phyloP scores from a whole-genome alignment of 306 rosid genomes.

The Delonix regia region DNA sequence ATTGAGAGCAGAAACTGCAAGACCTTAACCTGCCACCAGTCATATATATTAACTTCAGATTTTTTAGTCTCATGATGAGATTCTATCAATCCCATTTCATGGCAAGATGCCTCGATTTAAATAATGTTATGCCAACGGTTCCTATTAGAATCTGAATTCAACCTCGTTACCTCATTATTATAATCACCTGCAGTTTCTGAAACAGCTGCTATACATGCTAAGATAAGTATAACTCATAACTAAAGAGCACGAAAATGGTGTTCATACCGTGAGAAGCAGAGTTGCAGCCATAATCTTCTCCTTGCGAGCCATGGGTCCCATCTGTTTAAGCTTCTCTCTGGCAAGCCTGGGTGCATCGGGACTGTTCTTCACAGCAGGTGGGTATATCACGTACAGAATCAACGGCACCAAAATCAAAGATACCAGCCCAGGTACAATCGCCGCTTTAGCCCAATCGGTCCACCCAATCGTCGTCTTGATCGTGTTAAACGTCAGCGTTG shows the following conservation, averaged over 20 bases:
- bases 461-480: slow-evolving; percentile 66
- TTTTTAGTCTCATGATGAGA: too few species aligned
- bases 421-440: slow-evolving; percentile 64
- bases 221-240: too few species aligned
- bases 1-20: too few species aligned
- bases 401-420: slow-evolving; percentile 62
- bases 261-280: slow-evolving; percentile 64
- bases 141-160: too few species aligned
- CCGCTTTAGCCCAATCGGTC: slow-evolving; percentile 72
- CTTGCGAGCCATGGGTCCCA: slow-evolving; percentile 61
- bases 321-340: slow-evolving; percentile 53
- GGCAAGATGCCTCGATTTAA: too few species aligned
- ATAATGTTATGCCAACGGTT: too few species aligned
- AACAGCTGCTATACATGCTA: too few species aligned
- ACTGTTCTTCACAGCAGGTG: slow-evolving; percentile 67
- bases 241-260: neutral
- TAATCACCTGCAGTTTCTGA: too few species aligned
- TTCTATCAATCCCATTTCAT: too few species aligned
- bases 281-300: slow-evolving; percentile 66
- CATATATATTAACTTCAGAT: too few species aligned
- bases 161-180: too few species aligned
- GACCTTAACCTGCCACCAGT: too few species aligned
- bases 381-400: slow-evolving; percentile 57
- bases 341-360: slow-evolving; percentile 75
- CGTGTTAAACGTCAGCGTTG: slow-evolving; percentile 52